These are phyloP conservation scores for Nannizziopsis barbatae DNA, from an alignment of 2,329 filamentous ascomycete species.

Conservation along the genomic window DNA sequence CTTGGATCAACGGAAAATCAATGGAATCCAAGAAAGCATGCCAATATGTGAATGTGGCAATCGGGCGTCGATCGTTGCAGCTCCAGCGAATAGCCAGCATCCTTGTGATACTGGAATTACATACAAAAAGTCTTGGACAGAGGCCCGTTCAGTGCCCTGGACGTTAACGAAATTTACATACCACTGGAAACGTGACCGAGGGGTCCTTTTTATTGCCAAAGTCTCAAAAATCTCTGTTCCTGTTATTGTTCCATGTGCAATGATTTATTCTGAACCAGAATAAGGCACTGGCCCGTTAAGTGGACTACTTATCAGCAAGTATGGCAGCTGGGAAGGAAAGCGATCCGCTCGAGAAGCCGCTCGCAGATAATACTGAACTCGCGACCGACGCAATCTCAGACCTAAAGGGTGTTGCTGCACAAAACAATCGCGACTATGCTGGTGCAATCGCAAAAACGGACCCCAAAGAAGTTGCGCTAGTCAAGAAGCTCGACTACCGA, in stretches of 20 bases:
- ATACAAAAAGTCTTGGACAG: too few species aligned
- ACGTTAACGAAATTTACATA: too few species aligned
- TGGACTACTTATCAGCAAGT: not conserved
- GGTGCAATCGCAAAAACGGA: conserved; percentile 33
- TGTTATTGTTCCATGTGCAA: too few species aligned
- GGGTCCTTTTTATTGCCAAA: too few species aligned
- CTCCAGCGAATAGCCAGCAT: not conserved
- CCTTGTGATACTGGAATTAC: not conserved
- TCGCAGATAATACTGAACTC: conserved; percentile 1
- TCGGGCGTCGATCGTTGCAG: not conserved
- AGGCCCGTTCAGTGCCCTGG: too few species aligned
- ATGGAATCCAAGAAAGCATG: not conserved
- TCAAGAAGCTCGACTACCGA: conserved; percentile 34
- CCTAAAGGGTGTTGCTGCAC: conserved; percentile 10
- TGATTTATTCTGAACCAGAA: too few species aligned
- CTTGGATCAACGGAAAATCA: not conserved
- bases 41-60: not conserved
- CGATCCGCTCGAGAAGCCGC: not conserved
- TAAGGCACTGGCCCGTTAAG: too few species aligned
- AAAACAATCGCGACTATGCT: conserved; percentile 26
- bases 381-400: not conserved
- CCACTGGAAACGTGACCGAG: too few species aligned
- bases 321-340: not conserved
- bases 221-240: too few species aligned
- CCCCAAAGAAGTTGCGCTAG: conserved; percentile 32